A percentile compares a stretch with the other conserved stretches of the same genome.
Conservation (phyloP, 202 grass and related monocot genomes). For the Elaeis oleifera region DNA sequence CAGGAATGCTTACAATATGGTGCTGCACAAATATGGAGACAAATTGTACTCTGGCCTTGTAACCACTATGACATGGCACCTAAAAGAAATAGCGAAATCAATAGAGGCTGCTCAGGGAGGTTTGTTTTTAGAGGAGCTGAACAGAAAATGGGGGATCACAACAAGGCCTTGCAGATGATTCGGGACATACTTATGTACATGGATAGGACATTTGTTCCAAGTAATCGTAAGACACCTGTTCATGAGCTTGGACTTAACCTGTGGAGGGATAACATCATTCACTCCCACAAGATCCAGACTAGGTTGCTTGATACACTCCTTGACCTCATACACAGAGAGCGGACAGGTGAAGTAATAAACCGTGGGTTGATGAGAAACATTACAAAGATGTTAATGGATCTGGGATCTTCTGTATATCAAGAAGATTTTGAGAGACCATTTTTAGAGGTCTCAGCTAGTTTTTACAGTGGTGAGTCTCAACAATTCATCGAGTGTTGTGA, state of each 20-base stretch:
- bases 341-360: conserved; percentile 4
- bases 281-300: conserved; percentile 35
- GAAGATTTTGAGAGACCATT: conserved; percentile 72
- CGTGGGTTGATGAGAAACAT: conserved; percentile 62
- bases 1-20: conserved; percentile 52
- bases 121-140: conserved; percentile 55
- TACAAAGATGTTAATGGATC: conserved; percentile 67
- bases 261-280: conserved; percentile 60
- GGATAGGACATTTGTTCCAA: conserved; percentile 57
- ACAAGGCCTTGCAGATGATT: conserved; percentile 73
- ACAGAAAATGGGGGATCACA: conserved; percentile 68
- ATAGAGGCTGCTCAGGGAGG: conserved; percentile 58
- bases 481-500: conserved; percentile 39
- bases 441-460: conserved; percentile 60
- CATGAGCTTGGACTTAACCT: conserved; percentile 66
- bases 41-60: conserved; percentile 52
- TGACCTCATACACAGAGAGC: conserved; percentile 52
- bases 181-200: conserved; percentile 75
- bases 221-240: conserved; percentile 46
- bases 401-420: conserved; percentile 60
- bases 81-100: conserved; percentile 44
- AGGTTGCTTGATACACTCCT: conserved; percentile 46
- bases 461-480: conserved; percentile 28
- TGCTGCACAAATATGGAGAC: conserved; percentile 52
- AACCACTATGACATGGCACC: conserved; percentile 45